Conservation (phyloP, 495 filamentous ascomycete species). For the Cercophora newfieldiana region DNA sequence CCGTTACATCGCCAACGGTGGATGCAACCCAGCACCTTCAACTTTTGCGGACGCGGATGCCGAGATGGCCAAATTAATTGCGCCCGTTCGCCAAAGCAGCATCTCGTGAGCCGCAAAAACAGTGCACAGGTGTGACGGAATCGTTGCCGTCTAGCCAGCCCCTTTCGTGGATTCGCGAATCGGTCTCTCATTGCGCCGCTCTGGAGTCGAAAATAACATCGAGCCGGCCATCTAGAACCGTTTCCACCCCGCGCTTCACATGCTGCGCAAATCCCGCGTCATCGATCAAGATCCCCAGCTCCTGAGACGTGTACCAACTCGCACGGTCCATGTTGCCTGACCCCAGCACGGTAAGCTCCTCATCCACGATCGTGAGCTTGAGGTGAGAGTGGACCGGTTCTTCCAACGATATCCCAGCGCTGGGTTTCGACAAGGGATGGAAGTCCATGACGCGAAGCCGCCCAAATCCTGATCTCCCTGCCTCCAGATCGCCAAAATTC, state of each 20-base stretch:
- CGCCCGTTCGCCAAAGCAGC: not conserved
- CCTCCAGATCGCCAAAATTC: constrained; percentile 30
- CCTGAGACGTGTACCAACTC: constrained; percentile 76
- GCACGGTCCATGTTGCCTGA: constrained; percentile 77
- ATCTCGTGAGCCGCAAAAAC: not conserved
- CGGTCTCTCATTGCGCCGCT: constrained; percentile 2
- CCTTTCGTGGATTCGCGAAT: not conserved
- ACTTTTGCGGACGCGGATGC: constrained; percentile 12
- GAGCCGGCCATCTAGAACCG: constrained; percentile 46
- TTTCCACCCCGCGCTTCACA: constrained; percentile 44
- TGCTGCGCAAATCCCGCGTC: constrained; percentile 43
- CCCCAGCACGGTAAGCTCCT: constrained; percentile 59
- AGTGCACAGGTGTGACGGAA: not conserved
- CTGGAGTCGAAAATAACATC: constrained; percentile 38
- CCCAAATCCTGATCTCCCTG: constrained; percentile 33
- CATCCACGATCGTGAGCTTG: constrained; percentile 67
- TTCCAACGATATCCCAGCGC: constrained; percentile 20
- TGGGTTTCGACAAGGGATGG: constrained; percentile 19
- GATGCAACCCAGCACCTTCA: not conserved
- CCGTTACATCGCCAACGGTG: constrained; percentile 24
- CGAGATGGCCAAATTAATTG: constrained; percentile 19
- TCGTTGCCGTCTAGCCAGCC: not conserved
- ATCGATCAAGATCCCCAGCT: constrained; percentile 68
- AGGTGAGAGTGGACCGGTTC: constrained; percentile 70
- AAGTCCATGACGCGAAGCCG: constrained; percentile 54